Evolutionary conservation across 345 rosid species (phyloP).

Genomic region (Acer negundo): DNA sequence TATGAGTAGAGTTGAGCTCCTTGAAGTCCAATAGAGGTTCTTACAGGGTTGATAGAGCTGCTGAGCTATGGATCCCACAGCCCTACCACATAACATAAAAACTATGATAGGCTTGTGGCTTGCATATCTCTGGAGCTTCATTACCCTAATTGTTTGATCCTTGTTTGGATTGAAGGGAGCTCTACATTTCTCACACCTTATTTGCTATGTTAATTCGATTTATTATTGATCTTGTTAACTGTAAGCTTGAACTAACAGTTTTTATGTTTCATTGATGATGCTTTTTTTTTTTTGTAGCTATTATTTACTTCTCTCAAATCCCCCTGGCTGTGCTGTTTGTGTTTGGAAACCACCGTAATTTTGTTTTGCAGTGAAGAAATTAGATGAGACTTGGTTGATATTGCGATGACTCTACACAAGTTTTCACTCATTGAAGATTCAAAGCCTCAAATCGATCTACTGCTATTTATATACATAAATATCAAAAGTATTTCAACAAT

Average conservation of each 20-base stretch:
- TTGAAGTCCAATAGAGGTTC: conserved; percentile 83
- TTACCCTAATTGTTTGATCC: conserved; percentile 40
- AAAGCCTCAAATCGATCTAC: too few species aligned
- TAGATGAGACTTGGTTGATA: too few species aligned
- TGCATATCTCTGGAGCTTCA: conserved; percentile 90
- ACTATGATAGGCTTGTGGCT: conserved; percentile 66
- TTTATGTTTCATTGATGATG: not conserved
- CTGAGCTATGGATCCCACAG: conserved; percentile 89
- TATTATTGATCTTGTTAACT: too few species aligned
- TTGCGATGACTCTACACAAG: too few species aligned
- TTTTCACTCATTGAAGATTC: too few species aligned
- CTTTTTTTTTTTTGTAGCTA: not conserved
- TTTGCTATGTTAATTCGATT: not conserved
- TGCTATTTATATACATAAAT: too few species aligned
- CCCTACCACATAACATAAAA: conserved; percentile 32
- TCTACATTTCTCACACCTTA: conserved; percentile 42
- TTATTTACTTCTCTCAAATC: too few species aligned
- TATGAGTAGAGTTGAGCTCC: conserved; percentile 63
- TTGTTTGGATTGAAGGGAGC: conserved; percentile 99
- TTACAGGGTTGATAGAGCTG: conserved; percentile 68
- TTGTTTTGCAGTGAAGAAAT: too few species aligned
- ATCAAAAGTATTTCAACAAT: too few species aligned
- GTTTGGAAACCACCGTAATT: too few species aligned
- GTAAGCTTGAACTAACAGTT: not conserved
- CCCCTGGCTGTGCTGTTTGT: too few species aligned